Percentiles rank a stretch among this genome's conserved stretches.
phyloP scores from a whole-genome alignment of 2,329 filamentous ascomycete genomes.

The Calonectria hongkongensis region DNA sequence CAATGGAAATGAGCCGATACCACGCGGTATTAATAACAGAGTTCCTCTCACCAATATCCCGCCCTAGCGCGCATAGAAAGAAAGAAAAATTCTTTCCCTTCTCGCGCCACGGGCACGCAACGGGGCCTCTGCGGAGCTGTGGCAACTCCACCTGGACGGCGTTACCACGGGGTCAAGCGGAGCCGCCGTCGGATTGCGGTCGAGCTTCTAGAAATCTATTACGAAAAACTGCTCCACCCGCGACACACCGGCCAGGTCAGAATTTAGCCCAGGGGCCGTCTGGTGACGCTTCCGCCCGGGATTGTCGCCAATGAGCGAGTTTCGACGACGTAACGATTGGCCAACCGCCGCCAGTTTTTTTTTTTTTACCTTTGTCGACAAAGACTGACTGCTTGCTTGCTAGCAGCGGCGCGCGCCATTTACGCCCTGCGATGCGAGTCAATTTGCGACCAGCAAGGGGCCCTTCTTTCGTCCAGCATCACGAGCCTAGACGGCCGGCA shows the following conservation, averaged over 20 bases:
- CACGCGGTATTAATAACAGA: conserved; percentile 26
- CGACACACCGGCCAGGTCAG: conserved; percentile 17
- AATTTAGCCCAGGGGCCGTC: conserved; percentile 20
- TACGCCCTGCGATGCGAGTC: conserved; percentile 17
- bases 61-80: neutral
- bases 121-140: neutral
- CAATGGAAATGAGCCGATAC: conserved; percentile 13
- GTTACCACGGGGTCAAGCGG: conserved; percentile 36
- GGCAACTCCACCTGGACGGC: conserved; percentile 32
- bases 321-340: conserved; percentile 38
- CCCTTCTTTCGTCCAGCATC: neutral
- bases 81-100: neutral
- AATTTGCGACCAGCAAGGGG: too few species aligned
- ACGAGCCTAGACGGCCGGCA: neutral
- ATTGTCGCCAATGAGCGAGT: conserved; percentile 36
- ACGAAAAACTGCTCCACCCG: conserved; percentile 27
- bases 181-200: conserved; percentile 31
- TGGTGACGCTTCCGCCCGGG: conserved; percentile 30
- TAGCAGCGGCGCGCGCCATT: conserved; percentile 5
- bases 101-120: conserved; percentile 7
- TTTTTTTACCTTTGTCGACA: too few species aligned
- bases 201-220: conserved; percentile 41
- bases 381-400: neutral
- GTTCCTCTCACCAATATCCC: neutral
- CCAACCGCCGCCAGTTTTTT: conserved; percentile 14